Conservation (phyloP, 169 alveolate species). For the Eimeria acervulina region DNA sequence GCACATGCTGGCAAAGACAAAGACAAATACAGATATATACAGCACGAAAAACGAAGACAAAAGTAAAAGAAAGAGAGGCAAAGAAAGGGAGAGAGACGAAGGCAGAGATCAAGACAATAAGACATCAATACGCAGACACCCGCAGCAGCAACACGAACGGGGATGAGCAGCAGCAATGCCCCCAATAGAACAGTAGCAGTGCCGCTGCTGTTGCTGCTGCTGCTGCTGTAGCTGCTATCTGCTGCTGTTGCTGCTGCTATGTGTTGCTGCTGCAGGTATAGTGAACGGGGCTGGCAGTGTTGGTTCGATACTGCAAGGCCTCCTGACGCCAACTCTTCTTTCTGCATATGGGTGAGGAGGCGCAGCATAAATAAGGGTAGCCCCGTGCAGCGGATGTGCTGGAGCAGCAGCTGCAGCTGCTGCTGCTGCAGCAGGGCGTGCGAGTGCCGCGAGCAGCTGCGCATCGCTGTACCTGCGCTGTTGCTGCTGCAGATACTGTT, state of each 20-base stretch:
- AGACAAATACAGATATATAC: background rate
- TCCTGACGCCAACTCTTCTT: conserved; percentile 83
- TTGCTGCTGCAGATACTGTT: background rate
- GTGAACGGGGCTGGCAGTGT: conserved; percentile 87
- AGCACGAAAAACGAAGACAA: conserved; percentile 12
- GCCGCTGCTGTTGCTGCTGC: background rate
- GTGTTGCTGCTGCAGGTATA: conserved; percentile 78
- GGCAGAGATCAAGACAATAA: background rate
- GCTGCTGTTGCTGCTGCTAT: background rate
- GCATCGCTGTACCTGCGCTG: background rate
- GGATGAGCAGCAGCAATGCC: too few species aligned
- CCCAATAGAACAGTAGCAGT: too few species aligned
- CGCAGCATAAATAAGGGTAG: too few species aligned
- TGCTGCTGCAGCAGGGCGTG: background rate
- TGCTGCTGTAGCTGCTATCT: background rate
- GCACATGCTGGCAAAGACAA: too few species aligned
- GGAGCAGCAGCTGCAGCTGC: background rate
- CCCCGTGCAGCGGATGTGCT: too few species aligned
- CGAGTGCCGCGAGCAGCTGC: background rate
- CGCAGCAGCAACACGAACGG: too few species aligned
- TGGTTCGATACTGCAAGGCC: conserved; percentile 87
- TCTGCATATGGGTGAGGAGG: conserved; percentile 84
- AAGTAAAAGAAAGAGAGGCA: background rate
- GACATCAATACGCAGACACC: background rate
- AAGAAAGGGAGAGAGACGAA: background rate